Percentiles rank a stretch among this genome's conserved stretches.
These are phyloP conservation scores for Vigna nakashimae DNA, from an alignment of 306 rosid species.

Conservation along the genomic window DNA sequence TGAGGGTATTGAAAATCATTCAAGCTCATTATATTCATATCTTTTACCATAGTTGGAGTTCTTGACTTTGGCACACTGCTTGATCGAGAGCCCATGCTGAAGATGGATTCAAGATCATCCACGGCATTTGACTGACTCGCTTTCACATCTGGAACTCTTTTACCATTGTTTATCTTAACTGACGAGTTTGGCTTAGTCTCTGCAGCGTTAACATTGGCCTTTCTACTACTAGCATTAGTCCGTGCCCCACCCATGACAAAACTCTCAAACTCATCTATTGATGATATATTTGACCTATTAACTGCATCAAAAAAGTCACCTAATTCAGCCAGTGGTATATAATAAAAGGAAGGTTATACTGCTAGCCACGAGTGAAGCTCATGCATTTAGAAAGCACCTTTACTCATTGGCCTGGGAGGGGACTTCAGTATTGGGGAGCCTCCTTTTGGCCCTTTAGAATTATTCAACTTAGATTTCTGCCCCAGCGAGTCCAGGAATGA, in stretches of 20 bases:
- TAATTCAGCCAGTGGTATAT: constrained; percentile 24
- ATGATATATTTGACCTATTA: constrained; percentile 55
- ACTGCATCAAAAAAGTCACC: constrained; percentile 50
- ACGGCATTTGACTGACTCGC: constrained; percentile 40
- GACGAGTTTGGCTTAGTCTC: constrained; percentile 46
- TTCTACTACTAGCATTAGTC: constrained; percentile 51
- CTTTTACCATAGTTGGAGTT: constrained; percentile 64
- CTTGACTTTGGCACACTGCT: constrained; percentile 86
- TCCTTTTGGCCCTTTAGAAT: constrained; percentile 52
- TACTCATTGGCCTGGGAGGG: constrained; percentile 69
- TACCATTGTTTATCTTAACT: constrained; percentile 50
- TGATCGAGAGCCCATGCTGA: constrained; percentile 65
- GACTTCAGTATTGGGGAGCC: constrained; percentile 61
- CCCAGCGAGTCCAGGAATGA: constrained; percentile 60
- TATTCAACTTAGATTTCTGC: constrained; percentile 54
- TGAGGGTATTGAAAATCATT: constrained; percentile 31
- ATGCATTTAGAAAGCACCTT: constrained; percentile 55
- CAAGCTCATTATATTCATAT: constrained; percentile 29
- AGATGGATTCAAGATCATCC: constrained; percentile 81
- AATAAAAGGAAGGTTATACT: background rate
- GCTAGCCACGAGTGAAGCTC: constrained; percentile 23
- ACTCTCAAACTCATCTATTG: constrained; percentile 83
- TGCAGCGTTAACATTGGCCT: constrained; percentile 41
- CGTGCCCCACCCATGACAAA: constrained; percentile 69
- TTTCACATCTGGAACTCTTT: constrained; percentile 48